Percentiles rank a stretch among this genome's conserved stretches.
phyloP scores from a whole-genome alignment of 805 yeast species.

The Blastobotrys terrestris region DNA sequence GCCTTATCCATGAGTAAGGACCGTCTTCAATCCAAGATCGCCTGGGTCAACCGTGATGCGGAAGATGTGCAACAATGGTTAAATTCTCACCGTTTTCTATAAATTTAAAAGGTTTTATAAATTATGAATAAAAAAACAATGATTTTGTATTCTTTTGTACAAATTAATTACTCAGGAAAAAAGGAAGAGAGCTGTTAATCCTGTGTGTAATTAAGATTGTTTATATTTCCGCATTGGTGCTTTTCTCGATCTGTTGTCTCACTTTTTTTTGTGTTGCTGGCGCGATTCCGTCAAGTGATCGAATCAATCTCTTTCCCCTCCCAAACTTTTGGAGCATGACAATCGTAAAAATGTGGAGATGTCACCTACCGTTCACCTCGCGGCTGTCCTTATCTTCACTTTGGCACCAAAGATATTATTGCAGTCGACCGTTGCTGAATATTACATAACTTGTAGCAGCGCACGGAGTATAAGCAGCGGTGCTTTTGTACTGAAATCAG shows the following conservation, averaged over 20 bases:
- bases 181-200: no score
- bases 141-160: no score
- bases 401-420: background rate
- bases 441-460: background rate
- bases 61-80: constrained; percentile 43
- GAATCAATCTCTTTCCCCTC: background rate
- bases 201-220: no score
- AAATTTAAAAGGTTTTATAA: background rate
- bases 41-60: constrained; percentile 46
- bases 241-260: no score
- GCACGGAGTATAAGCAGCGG: no score
- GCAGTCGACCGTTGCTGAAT: background rate
- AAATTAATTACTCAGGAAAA: no score
- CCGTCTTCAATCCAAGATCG: constrained; percentile 41
- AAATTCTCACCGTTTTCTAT: background rate
- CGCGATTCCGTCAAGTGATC: background rate
- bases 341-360: background rate
- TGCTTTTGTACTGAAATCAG: no score
- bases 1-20: constrained; percentile 53
- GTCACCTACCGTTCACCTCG: background rate
- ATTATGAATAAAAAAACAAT: no score
- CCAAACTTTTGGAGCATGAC: background rate
- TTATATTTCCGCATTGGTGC: no score
- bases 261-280: background rate
- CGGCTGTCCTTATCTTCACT: background rate